A percentile compares a stretch with the other conserved stretches of the same genome.
Conservation (phyloP, 2,329 filamentous ascomycete genomes). For the Podosphaera aphanis region DNA sequence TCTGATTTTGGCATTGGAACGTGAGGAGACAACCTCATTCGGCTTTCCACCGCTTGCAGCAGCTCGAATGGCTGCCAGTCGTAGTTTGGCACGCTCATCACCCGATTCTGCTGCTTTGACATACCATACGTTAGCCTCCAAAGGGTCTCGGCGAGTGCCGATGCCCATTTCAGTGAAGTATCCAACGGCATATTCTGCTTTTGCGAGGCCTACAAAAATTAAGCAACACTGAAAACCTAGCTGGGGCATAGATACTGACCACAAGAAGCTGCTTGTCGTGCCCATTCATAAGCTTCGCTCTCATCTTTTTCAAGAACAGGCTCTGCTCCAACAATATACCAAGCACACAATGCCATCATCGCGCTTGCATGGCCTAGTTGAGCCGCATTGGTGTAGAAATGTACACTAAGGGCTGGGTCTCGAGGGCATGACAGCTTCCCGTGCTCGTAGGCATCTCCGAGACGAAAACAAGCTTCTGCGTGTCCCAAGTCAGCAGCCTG, state of each 20-base stretch:
- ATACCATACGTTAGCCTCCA: slow-evolving; percentile 97
- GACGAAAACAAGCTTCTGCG: slow-evolving; percentile 58
- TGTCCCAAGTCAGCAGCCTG: slow-evolving; percentile 85
- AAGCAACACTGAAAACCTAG: background rate
- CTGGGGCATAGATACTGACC: slow-evolving; percentile 31
- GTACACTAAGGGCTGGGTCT: slow-evolving; percentile 80
- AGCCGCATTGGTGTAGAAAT: slow-evolving; percentile 89
- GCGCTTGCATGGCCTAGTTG: slow-evolving; percentile 61
- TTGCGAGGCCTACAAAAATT: slow-evolving; percentile 16
- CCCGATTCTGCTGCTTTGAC: slow-evolving; percentile 83
- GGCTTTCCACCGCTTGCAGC: slow-evolving; percentile 33
- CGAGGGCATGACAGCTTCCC: slow-evolving; percentile 67
- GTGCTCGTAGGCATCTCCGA: slow-evolving; percentile 95
- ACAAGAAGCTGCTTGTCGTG: slow-evolving; percentile 58
- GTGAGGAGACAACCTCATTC: slow-evolving; percentile 14
- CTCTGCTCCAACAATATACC: slow-evolving; percentile 91
- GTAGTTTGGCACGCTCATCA: slow-evolving; percentile 70
- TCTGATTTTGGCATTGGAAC: slow-evolving; percentile 12
- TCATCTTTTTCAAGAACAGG: slow-evolving; percentile 87
- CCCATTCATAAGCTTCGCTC: slow-evolving; percentile 92
- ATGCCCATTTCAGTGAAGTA: slow-evolving; percentile 99
- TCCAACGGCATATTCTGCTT: slow-evolving; percentile 81
- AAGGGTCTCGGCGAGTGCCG: slow-evolving; percentile 75
- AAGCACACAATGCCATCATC: slow-evolving; percentile 97
- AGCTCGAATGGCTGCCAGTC: slow-evolving; percentile 64